Conservation (phyloP, 2,329 filamentous ascomycete genomes). For the Aquanectria penicillioides region DNA sequence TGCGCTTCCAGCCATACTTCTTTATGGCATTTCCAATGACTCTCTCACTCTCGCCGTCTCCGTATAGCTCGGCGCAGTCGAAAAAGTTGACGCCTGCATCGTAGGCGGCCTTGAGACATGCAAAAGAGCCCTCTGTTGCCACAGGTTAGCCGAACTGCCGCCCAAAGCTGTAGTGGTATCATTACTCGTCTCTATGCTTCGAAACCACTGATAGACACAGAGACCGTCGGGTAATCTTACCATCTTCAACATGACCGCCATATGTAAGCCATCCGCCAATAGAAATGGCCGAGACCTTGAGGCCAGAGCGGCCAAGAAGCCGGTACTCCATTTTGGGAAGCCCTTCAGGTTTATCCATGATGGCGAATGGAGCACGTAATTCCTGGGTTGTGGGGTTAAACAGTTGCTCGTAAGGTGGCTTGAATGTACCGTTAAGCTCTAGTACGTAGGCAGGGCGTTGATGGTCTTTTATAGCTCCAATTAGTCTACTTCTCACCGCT, state of each 20-base stretch:
- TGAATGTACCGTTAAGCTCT: no score
- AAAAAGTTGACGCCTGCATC: conserved; percentile 71
- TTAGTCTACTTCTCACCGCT: no score
- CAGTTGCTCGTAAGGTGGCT: no score
- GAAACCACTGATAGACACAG: no score
- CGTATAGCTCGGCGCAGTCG: conserved; percentile 67
- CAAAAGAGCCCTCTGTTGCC: conserved; percentile 69
- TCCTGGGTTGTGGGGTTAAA: no score
- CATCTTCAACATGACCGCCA: conserved; percentile 74
- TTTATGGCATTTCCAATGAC: conserved; percentile 70
- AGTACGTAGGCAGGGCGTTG: no score
- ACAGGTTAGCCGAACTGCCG: no score
- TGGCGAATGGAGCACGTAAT: no score
- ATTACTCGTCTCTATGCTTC: no score
- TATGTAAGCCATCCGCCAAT: conserved; percentile 41
- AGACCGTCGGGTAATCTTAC: conserved; percentile 54
- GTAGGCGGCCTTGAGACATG: conserved; percentile 69
- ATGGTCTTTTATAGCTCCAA: no score
- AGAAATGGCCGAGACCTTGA: conserved; percentile 50
- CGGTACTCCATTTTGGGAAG: conserved; percentile 73
- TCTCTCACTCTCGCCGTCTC: conserved; percentile 69
- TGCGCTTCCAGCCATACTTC: conserved; percentile 67
- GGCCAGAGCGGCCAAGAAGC: conserved; percentile 74
- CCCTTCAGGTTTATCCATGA: conserved; percentile 54
- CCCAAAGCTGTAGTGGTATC: no score